Evolutionary conservation across 495 filamentous ascomycete species (phyloP), one percentile per base, ranked within the genome.

Genomic region (Alectoria sarmentosa): DNA sequence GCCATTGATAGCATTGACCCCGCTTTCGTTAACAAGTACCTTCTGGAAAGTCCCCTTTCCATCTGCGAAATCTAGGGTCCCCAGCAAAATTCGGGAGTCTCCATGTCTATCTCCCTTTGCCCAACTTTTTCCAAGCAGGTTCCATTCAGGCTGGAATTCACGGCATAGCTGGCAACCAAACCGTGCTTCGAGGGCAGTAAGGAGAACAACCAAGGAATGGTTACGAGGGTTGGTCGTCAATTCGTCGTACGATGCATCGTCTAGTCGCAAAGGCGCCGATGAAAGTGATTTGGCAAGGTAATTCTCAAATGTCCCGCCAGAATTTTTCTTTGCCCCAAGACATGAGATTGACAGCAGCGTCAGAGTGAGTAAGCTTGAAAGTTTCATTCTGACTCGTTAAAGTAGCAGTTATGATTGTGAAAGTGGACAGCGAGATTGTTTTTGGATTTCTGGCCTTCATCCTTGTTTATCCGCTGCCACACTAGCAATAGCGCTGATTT

Each of bases 71-170:
- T 99, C 94, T 66, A 98, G 79, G 19, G 91, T 95, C 38, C 85
- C 90, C 77, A 90, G 96, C 58, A 96, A 71, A 62, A 96, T 68
- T 61, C 88, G 80, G 44, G 89, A 84, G 36, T 87, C 86, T 48
- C 84, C 88, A 39, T 79, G 74, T 76, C 88, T 90, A 74, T 91
- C 86, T 4, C 89, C 91, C 71, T 86, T 89, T 65, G 80, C 81
- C 94, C 94, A 99, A 78, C 90, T 95, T 72, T 84, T 89, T 21
- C 84, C 82, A 39, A 99, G 82, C 30, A 99, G 74, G 32, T 96
- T 90, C 88, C 91, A 99, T 76, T 99, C 95, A 1, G 94, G 88
- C 71, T 94, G 87, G 76, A 98, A 96, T 61, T 95, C 89, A 42
- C 85, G 83, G 73, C 94, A 99, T 56, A 97, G 80, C 61, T 85